Evolutionary conservation across 345 rosid genomes (phyloP).

Genomic region (Carallia brachiata): DNA sequence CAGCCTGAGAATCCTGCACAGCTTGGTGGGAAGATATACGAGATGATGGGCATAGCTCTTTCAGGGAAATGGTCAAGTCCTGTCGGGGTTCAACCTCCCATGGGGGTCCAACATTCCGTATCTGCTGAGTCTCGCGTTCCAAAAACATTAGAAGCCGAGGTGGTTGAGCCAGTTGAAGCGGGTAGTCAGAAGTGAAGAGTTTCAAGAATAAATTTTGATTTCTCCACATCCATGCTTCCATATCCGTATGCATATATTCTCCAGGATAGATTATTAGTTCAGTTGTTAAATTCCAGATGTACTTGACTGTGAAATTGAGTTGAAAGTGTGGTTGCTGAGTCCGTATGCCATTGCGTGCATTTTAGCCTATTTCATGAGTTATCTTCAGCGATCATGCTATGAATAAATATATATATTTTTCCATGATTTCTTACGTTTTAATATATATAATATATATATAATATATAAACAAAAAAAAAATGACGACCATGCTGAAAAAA

Average conservation of each 20-base stretch:
- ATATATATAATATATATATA: no score
- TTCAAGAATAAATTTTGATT: not conserved
- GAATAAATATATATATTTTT: no score
- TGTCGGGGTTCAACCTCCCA: slow-evolving; percentile 20
- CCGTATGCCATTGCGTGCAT: no score
- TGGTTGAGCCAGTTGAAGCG: slow-evolving; percentile 71
- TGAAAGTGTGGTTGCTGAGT: no score
- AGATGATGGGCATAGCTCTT: slow-evolving; percentile 88
- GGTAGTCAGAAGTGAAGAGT: slow-evolving; percentile 56
- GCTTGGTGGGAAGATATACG: slow-evolving; percentile 94
- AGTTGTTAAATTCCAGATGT: not conserved
- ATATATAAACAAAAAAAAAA: no score
- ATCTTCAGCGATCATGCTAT: no score
- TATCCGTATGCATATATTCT: not conserved
- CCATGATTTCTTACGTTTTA: no score
- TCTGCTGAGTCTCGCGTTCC: slow-evolving; percentile 22
- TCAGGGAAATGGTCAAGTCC: slow-evolving; percentile 70
- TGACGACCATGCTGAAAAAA: no score
- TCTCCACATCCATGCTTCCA: not conserved
- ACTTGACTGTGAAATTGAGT: no score
- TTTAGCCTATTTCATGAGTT: no score
- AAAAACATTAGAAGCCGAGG: slow-evolving; percentile 71
- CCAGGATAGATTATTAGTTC: not conserved
- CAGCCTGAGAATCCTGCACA: slow-evolving; percentile 97
- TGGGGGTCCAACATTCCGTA: slow-evolving; percentile 25